phyloP scores from a whole-genome alignment of 306 rosid species.

The Lathyrus aphaca region DNA sequence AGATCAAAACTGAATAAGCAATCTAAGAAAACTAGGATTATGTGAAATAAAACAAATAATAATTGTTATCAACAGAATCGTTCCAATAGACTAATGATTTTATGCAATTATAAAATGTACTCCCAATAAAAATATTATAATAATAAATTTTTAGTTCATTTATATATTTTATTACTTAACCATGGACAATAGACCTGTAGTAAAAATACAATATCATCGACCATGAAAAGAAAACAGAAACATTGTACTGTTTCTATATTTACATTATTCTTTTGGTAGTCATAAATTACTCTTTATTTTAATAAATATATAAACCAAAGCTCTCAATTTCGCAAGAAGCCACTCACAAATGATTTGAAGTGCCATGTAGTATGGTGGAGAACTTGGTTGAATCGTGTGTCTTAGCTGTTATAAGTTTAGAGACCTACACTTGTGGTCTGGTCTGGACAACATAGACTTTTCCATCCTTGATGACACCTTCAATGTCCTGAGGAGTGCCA shows the following conservation, averaged over 20 bases:
- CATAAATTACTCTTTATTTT: conserved; percentile 30
- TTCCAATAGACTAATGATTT: neutral
- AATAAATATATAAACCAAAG: conserved; percentile 22
- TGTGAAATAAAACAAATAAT: too few species aligned
- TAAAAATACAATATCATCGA: neutral
- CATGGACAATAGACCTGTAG: neutral
- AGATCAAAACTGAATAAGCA: too few species aligned
- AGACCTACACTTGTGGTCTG: conserved; percentile 88
- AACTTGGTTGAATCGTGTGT: conserved; percentile 26
- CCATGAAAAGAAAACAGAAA: conserved; percentile 10
- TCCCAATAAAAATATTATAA: neutral
- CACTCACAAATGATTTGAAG: conserved; percentile 28
- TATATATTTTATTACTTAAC: neutral
- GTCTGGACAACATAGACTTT: conserved; percentile 92
- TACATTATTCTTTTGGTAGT: conserved; percentile 35
- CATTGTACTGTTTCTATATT: conserved; percentile 10
- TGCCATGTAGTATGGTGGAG: conserved; percentile 19
- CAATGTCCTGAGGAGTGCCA: conserved; percentile 94
- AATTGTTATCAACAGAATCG: too few species aligned
- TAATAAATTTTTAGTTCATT: conserved; percentile 17
- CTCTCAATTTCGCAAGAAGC: conserved; percentile 35
- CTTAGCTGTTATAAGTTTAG: conserved; percentile 1
- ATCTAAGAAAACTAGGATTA: too few species aligned
- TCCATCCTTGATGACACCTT: conserved; percentile 90
- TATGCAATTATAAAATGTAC: neutral